A percentile compares a stretch with the other conserved stretches of the same genome.
phyloP scores from a whole-genome alignment of 257 asterid species.

The Thymus quinquecostatus region DNA sequence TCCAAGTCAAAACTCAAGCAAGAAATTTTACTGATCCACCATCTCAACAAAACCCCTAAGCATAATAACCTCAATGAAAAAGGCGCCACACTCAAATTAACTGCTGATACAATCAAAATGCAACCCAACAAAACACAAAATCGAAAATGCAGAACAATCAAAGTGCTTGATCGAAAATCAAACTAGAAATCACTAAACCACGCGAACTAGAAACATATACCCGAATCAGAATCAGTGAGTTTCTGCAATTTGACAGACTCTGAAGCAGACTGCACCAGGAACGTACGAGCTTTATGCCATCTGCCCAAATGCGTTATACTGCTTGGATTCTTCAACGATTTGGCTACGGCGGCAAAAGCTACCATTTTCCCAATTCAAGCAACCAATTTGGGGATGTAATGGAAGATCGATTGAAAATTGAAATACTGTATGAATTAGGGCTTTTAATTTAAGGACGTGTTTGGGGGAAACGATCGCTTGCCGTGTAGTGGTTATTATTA shows the following conservation, averaged over 20 bases:
- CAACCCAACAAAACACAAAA: background rate
- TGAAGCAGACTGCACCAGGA: conserved; percentile 67
- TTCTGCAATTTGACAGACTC: conserved; percentile 68
- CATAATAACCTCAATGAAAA: background rate
- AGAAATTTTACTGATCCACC: background rate
- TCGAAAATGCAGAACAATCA: background rate
- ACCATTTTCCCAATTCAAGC: conserved; percentile 35
- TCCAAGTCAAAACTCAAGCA: conserved; percentile 13
- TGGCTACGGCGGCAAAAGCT: conserved; percentile 41
- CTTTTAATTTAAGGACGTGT: background rate
- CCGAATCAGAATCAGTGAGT: conserved; percentile 69
- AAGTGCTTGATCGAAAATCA: background rate
- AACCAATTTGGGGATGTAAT: background rate
- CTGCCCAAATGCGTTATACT: conserved; percentile 34
- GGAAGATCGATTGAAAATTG: background rate
- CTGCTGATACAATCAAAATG: conserved; percentile 13
- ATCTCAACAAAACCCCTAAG: background rate
- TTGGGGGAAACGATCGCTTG: background rate
- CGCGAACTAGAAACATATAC: conserved; percentile 36
- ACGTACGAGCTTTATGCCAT: conserved; percentile 59
- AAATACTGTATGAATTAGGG: background rate
- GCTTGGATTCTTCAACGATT: conserved; percentile 47
- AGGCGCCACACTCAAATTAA: background rate
- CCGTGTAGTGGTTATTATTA: too few relatives aligned
- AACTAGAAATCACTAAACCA: background rate